These are phyloP conservation scores for Pyracantha coccinea DNA, from an alignment of 331 rosid genomes.

Conservation along the genomic window DNA sequence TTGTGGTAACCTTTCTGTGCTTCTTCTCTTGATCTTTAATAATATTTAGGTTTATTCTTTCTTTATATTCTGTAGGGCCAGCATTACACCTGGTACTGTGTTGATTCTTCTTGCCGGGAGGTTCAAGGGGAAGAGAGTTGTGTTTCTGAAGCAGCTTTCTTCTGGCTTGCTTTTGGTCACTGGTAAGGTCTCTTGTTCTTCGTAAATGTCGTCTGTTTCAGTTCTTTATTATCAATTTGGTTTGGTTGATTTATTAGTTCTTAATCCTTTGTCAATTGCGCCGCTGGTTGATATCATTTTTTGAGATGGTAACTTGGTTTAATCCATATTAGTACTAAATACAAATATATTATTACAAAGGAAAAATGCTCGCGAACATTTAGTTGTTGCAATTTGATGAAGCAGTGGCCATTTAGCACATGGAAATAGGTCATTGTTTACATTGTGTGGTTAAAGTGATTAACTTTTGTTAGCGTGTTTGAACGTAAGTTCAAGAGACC, in stretches of 20 bases:
- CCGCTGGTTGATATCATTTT: not conserved
- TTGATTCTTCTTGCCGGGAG: constrained; percentile 61
- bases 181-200: constrained; percentile 21
- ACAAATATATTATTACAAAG: not conserved
- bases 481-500: not conserved
- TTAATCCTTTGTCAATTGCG: not conserved
- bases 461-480: not conserved
- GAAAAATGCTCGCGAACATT: not conserved
- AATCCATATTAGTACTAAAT: not conserved
- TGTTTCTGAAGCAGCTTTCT: constrained; percentile 48
- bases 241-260: not conserved
- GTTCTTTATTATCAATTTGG: not conserved
- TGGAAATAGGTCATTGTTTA: not conserved
- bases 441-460: not conserved
- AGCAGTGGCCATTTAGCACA: not conserved
- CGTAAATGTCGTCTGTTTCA: not conserved
- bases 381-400: not conserved
- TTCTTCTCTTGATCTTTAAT: not conserved
- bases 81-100: constrained; percentile 55
- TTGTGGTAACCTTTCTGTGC: not conserved
- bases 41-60: not conserved
- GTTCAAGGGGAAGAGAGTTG: constrained; percentile 65
- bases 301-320: not conserved
- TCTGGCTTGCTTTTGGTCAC: constrained; percentile 55
- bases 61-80: constrained; percentile 22